Evolutionary conservation across 164 flowering plant species (phyloP).

Genomic region (Chimonanthus salicifolius): DNA sequence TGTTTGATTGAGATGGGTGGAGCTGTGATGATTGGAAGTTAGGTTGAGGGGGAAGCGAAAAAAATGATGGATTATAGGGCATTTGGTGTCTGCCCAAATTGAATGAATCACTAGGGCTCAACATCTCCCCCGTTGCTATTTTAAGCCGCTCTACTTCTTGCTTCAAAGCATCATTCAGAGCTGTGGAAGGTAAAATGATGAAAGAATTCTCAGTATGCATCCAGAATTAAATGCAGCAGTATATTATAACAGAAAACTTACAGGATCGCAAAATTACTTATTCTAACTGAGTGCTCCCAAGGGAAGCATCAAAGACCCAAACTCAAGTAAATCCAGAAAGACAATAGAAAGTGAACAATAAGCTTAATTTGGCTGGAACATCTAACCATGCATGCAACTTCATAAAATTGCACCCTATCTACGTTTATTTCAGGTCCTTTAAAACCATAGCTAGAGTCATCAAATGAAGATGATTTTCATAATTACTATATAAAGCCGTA

Average conservation of each 20-base stretch:
- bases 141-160: constrained; percentile 82
- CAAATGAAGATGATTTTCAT: no score
- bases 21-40: constrained; percentile 45
- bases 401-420: no score
- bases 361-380: no score
- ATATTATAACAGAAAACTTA: not conserved
- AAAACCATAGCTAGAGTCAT: no score
- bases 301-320: no score
- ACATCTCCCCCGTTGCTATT: constrained; percentile 63
- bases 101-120: constrained; percentile 45
- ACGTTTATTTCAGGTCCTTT: no score
- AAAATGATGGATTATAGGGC: constrained; percentile 41
- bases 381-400: no score
- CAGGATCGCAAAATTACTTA: no score
- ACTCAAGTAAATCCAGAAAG: no score
- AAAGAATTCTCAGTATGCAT: not conserved
- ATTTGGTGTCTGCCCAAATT: constrained; percentile 59
- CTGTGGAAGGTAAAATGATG: constrained; percentile 24
- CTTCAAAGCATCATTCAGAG: constrained; percentile 77
- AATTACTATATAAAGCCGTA: no score
- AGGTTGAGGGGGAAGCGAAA: constrained; percentile 41
- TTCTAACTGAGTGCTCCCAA: no score
- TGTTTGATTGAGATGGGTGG: constrained; percentile 42
- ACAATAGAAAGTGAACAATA: no score
- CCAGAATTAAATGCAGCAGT: not conserved